phyloP scores from a whole-genome alignment of 179 eudicot species.

The Silene vulgaris region DNA sequence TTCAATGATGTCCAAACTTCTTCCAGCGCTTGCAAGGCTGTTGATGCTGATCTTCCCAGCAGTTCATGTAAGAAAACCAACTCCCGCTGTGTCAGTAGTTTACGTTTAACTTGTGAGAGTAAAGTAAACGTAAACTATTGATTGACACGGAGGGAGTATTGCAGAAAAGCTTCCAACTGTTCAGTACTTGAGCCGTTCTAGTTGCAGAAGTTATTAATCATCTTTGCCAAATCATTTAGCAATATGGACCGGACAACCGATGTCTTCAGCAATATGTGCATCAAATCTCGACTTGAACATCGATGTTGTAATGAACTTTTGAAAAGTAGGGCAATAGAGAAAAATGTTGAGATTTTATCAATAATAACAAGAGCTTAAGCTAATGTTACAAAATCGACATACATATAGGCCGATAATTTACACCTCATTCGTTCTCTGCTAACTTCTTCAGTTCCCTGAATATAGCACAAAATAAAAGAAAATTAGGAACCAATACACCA shows the following conservation, averaged over 20 bases:
- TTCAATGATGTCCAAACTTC: neutral
- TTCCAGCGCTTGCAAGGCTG: neutral
- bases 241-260: slow-evolving; percentile 35
- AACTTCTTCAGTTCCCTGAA: slow-evolving; percentile 53
- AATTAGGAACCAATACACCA: neutral
- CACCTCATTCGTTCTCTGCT: slow-evolving; percentile 48
- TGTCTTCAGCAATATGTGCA: slow-evolving; percentile 46
- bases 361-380: too few species aligned
- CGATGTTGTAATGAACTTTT: slow-evolving; percentile 10
- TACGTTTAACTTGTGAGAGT: too few species aligned
- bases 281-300: slow-evolving; percentile 28
- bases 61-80: neutral
- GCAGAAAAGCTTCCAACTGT: neutral
- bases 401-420: slow-evolving; percentile 24
- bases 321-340: too few species aligned
- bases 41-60: slow-evolving; percentile 8
- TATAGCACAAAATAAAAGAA: neutral
- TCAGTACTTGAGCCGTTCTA: slow-evolving; percentile 1
- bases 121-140: too few species aligned
- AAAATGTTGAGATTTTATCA: too few species aligned
- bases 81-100: too few species aligned
- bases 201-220: neutral
- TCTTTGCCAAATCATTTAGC: neutral
- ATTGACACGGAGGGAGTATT: neutral
- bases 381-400: slow-evolving; percentile 37